Evolutionary conservation across 495 filamentous ascomycete species (phyloP).

Genomic region (Aspergillus funiculosus): DNA sequence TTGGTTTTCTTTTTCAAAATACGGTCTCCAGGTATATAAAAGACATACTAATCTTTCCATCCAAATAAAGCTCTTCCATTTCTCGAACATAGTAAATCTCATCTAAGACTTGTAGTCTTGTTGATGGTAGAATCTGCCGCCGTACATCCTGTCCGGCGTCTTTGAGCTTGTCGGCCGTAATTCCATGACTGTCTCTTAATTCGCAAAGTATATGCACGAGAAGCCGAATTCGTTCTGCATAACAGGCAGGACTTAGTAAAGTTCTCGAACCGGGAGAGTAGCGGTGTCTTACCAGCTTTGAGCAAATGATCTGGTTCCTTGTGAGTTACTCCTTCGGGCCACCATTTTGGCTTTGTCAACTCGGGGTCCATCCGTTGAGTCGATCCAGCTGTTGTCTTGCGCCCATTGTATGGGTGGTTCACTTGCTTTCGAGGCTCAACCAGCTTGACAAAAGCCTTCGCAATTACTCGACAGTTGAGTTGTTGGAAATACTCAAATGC

Average conservation of each 20-base stretch:
- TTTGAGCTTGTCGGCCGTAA: constrained; percentile 40
- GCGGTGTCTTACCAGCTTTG: constrained; percentile 53
- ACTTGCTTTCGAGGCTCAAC: constrained; percentile 76
- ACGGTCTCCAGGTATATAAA: no score
- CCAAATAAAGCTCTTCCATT: constrained; percentile 54
- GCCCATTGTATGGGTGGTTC: constrained; percentile 66
- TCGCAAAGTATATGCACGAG: constrained; percentile 57
- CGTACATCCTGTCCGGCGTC: constrained; percentile 41
- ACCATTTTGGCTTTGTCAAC: constrained; percentile 63
- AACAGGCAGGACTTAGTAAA: constrained; percentile 4
- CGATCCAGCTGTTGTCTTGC: constrained; percentile 39
- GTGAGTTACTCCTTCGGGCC: constrained; percentile 63
- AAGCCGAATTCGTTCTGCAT: constrained; percentile 53
- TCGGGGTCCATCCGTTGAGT: constrained; percentile 38
- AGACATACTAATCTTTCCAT: constrained; percentile 55
- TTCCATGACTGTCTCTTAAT: constrained; percentile 34
- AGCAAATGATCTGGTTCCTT: constrained; percentile 76
- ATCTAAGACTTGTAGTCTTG: constrained; percentile 43
- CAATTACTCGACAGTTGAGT: constrained; percentile 61
- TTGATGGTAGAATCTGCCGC: constrained; percentile 32
- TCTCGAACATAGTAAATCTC: constrained; percentile 64
- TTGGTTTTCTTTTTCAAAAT: no score
- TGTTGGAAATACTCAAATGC: constrained; percentile 65
- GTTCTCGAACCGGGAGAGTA: not conserved
- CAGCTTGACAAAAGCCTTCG: constrained; percentile 69